Base-by-base conservation (phyloP, 2,329 filamentous ascomycete genomes). In the Penicillium carneum region DNA sequence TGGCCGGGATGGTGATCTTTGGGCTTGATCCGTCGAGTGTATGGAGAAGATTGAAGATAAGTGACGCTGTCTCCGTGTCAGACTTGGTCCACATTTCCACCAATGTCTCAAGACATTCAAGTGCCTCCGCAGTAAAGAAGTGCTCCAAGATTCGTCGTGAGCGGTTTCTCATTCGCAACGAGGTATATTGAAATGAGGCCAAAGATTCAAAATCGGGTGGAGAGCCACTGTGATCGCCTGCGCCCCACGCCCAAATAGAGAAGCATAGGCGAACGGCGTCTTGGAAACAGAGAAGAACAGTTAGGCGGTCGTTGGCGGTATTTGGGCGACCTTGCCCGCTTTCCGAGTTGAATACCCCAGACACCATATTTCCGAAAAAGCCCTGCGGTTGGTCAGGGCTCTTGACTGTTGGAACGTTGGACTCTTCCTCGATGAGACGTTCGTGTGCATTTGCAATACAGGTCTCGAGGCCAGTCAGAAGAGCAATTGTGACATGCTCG, bases 311-410 rank as follows among this genome's bases (percentile, higher is more conserved):
- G 72, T 98, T 99, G 9, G 93, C 93, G n/a, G 91, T 93, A 8
- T 89, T 87, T 61, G 89, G 92, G 50, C 93, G 88, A n/a, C 87
- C 85, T 63, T 93, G 90, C 1, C 86, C 88, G 0, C 86, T 83
- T 61, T 97, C 93, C 0, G 90, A 87, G 39, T 92, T 86, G 74
- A 97, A 97, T 0, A 97, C 91, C 1, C 92, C 92, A 0, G 93
- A 95, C 1, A 96, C 91, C 87, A 97, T 96, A 69, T 92, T 96
- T 46, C 93, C 93, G 72, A 98, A 96, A 74, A 97, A 94, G 5
- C 92, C 89, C 73, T 93, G 91, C 14, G 89, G 87, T 68, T 92
- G 90, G 71, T 96, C 91, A 23, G 92, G 91, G 62, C 88, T 89
- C 79, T 96, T 97, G 45, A 84, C 81, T 36, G 87, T 81, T 57